These are phyloP conservation scores for rapeseed (Brassica napus) DNA, from an alignment of 345 rosid genomes.

Conservation along the genomic window DNA sequence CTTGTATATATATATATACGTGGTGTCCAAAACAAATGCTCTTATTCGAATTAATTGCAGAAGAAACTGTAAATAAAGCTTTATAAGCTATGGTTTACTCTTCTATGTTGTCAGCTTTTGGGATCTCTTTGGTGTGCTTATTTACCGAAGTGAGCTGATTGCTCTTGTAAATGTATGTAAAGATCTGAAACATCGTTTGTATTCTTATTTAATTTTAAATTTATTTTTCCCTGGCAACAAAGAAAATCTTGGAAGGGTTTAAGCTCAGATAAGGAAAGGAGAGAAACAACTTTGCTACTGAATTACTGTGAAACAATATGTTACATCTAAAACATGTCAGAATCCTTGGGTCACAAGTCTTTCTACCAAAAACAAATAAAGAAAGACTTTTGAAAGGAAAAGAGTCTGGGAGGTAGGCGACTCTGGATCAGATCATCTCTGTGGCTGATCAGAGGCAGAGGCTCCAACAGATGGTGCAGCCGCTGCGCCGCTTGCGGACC, in stretches of 20 bases:
- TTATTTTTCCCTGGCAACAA: background rate
- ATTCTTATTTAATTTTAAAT: background rate
- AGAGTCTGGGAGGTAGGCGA: slow-evolving; percentile 5
- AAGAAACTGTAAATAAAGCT: slow-evolving; percentile 40
- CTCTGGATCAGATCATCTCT: slow-evolving; percentile 54
- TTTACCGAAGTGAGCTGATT: background rate
- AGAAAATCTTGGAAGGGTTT: background rate
- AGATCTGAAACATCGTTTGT: background rate
- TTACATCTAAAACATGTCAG: slow-evolving; percentile 40
- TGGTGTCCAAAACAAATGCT: background rate
- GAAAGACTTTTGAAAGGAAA: background rate
- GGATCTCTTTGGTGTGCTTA: slow-evolving; percentile 7
- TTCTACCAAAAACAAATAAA: slow-evolving; percentile 8
- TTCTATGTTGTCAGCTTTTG: slow-evolving; percentile 17
- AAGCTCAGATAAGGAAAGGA: background rate
- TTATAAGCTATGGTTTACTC: slow-evolving; percentile 19
- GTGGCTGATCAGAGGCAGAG: slow-evolving; percentile 80
- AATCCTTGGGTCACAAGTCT: slow-evolving; percentile 28
- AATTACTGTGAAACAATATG: slow-evolving; percentile 14
- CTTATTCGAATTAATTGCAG: slow-evolving; percentile 26
- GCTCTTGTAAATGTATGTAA: slow-evolving; percentile 13
- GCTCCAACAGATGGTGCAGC: slow-evolving; percentile 70
- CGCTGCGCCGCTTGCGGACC: slow-evolving; percentile 65
- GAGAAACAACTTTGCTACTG: slow-evolving; percentile 8
- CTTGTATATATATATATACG: background rate